Evolutionary conservation across 345 rosid species (phyloP).

Genomic region (Theobroma cacao): DNA sequence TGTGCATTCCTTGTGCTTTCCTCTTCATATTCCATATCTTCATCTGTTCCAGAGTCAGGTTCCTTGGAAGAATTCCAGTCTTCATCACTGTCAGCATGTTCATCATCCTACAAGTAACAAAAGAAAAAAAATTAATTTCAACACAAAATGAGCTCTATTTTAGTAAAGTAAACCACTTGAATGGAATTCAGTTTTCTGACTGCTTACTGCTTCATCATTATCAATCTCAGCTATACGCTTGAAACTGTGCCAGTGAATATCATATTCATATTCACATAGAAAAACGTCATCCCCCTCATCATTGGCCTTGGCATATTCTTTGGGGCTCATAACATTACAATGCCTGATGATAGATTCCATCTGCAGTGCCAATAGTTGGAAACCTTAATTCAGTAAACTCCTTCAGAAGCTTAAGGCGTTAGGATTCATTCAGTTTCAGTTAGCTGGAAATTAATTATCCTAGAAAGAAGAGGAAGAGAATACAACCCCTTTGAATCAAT

Average conservation of each 20-base stretch:
- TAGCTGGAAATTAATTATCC: neutral
- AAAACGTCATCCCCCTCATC: constrained; percentile 87
- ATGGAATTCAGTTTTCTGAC: constrained; percentile 5
- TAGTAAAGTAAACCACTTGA: neutral
- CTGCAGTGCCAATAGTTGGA: constrained; percentile 31
- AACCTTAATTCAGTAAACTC: neutral
- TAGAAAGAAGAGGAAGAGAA: neutral
- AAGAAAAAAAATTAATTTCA: constrained; percentile 12
- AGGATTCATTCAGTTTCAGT: neutral
- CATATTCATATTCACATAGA: constrained; percentile 91
- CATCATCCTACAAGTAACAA: constrained; percentile 39
- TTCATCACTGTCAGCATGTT: constrained; percentile 63
- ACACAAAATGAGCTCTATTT: constrained; percentile 3
- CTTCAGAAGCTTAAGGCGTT: neutral
- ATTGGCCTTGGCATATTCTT: constrained; percentile 64
- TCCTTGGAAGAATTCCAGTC: constrained; percentile 61
- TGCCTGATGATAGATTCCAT: constrained; percentile 80
- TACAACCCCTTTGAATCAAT: neutral
- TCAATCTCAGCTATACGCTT: constrained; percentile 78
- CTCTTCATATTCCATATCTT: constrained; percentile 55
- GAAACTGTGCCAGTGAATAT: constrained; percentile 82
- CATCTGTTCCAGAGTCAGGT: constrained; percentile 55
- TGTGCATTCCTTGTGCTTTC: constrained; percentile 37
- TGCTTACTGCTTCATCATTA: constrained; percentile 47
- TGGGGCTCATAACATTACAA: constrained; percentile 73